Evolutionary conservation across 768 basidiomycete species (phyloP).

Genomic region (Boletus vinaceobasis): DNA sequence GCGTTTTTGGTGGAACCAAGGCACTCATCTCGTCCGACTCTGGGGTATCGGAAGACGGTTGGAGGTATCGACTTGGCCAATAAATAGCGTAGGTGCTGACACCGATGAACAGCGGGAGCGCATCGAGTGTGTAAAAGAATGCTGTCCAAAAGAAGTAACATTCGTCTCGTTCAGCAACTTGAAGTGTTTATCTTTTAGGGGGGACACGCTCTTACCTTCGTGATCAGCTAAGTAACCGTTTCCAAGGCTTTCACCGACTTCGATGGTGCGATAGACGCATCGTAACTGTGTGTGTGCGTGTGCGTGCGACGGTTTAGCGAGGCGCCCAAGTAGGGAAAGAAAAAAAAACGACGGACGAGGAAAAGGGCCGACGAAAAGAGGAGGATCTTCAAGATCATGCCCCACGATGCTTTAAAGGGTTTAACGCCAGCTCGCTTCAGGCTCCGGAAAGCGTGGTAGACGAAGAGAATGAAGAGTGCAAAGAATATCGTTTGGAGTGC

Average conservation of each 20-base stretch:
- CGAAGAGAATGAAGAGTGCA: conserved; percentile 17
- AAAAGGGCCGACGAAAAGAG: conserved; percentile 26
- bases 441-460: conserved; percentile 7
- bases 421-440: conserved; percentile 9
- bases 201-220: conserved; percentile 15
- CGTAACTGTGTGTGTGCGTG: conserved; percentile 19
- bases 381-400: conserved; percentile 15
- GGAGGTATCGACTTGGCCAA: conserved; percentile 30
- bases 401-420: conserved; percentile 16
- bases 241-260: conserved; percentile 17
- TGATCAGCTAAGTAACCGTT: conserved; percentile 19
- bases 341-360: conserved; percentile 18
- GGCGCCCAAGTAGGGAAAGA: too few species aligned
- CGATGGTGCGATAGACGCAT: conserved; percentile 29
- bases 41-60: neutral
- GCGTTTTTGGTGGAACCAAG: too few species aligned
- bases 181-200: too few species aligned
- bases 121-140: conserved; percentile 29
- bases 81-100: conserved; percentile 20
- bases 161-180: too few species aligned
- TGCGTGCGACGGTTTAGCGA: too few species aligned
- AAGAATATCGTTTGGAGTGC: conserved; percentile 26
- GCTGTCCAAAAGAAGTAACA: too few species aligned
- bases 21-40: neutral
- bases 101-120: conserved; percentile 27